phyloP scores from a whole-genome alignment of 768 basidiomycete species.

The Trametes maxima region DNA sequence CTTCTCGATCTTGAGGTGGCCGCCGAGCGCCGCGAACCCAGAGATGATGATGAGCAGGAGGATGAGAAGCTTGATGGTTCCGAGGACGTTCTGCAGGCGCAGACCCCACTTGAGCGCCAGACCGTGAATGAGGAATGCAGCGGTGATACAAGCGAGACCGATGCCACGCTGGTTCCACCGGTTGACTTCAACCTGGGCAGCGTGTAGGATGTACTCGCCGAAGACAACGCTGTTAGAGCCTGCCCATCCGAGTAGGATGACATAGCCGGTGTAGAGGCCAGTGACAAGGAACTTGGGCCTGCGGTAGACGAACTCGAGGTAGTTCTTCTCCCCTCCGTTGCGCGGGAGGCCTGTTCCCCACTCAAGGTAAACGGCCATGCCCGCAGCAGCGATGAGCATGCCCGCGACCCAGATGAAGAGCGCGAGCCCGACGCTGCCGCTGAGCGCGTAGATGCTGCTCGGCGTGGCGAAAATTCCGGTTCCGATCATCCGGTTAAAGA shows the following conservation, averaged over 20 bases:
- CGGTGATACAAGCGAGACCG: neutral
- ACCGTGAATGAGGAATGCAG: constrained; percentile 16
- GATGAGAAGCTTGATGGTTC: constrained; percentile 18
- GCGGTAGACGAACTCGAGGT: constrained; percentile 64
- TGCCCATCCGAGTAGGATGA: constrained; percentile 51
- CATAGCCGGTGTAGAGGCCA: constrained; percentile 55
- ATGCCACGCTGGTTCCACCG: constrained; percentile 2
- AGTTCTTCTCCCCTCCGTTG: constrained; percentile 72
- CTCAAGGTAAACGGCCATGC: constrained; percentile 21
- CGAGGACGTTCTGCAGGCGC: neutral
- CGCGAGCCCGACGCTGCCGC: constrained; percentile 32
- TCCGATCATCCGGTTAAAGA: constrained; percentile 20
- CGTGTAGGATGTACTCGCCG: constrained; percentile 54
- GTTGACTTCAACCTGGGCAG: neutral
- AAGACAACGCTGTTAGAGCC: constrained; percentile 62
- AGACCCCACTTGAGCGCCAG: constrained; percentile 22
- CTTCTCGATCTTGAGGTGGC: constrained; percentile 31
- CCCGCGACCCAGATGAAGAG: constrained; percentile 34
- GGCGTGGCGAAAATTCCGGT: constrained; percentile 37
- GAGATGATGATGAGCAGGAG: constrained; percentile 29
- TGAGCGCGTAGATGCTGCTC: constrained; percentile 28
- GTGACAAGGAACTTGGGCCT: constrained; percentile 60
- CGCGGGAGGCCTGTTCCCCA: constrained; percentile 25
- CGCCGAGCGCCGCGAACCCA: constrained; percentile 30
- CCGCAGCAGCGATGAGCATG: constrained; percentile 27